A percentile compares a stretch with the other conserved stretches of the same genome.
Evolutionary conservation across 2,329 filamentous ascomycete species (phyloP).

Genomic region (Botrytis porri): DNA sequence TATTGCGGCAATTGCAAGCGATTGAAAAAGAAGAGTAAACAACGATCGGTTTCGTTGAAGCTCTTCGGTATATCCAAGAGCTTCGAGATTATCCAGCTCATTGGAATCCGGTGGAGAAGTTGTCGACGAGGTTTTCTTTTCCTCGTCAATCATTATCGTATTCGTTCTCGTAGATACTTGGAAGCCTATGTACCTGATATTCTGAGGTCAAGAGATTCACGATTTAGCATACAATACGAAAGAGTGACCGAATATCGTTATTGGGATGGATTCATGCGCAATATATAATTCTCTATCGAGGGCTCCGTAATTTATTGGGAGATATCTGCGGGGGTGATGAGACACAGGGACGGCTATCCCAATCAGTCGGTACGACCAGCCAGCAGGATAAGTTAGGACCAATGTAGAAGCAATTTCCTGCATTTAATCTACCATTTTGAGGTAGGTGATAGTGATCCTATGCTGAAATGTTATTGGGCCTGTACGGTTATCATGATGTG

Average conservation of each 20-base stretch:
- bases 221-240: background rate
- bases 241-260: background rate
- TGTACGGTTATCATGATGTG: slow-evolving; percentile 8
- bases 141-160: slow-evolving; percentile 11
- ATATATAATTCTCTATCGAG: background rate
- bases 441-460: background rate
- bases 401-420: slow-evolving; percentile 4
- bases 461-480: background rate
- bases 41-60: slow-evolving; percentile 57
- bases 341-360: background rate
- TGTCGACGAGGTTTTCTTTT: slow-evolving; percentile 17
- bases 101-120: slow-evolving; percentile 18
- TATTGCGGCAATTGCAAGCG: slow-evolving; percentile 58
- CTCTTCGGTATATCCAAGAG: slow-evolving; percentile 56
- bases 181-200: background rate
- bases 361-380: background rate
- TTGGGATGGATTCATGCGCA: background rate
- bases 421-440: background rate
- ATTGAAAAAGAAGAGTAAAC: slow-evolving; percentile 59
- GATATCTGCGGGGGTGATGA: background rate
- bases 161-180: background rate
- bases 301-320: background rate
- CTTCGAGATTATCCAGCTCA: slow-evolving; percentile 30
- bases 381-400: background rate
- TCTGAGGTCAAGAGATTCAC: background rate